These are phyloP conservation scores for Actinomucor elegans DNA, from an alignment of 371 early-diverging fungal genomes.

Conservation along the genomic window DNA sequence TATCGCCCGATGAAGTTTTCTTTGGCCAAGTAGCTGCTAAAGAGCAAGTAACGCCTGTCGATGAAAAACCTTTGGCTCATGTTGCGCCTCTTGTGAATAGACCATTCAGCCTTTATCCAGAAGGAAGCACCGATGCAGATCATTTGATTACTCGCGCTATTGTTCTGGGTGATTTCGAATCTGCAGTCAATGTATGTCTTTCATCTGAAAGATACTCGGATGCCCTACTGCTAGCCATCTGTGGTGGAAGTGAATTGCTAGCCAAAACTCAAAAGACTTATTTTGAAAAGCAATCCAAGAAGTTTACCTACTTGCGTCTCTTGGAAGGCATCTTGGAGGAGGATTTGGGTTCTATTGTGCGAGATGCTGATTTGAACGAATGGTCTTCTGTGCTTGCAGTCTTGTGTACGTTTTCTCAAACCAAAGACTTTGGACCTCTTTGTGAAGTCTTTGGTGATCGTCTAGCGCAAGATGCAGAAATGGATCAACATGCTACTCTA, in stretches of 20 bases:
- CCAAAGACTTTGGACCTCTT: slow-evolving; percentile 70
- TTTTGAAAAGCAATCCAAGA: slow-evolving; percentile 63
- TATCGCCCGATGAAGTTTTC: neutral
- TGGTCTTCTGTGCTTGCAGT: slow-evolving; percentile 93
- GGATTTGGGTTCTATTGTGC: slow-evolving; percentile 81
- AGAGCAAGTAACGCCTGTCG: neutral
- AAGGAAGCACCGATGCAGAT: slow-evolving; percentile 55
- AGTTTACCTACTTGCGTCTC: slow-evolving; percentile 77
- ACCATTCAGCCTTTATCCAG: slow-evolving; percentile 55
- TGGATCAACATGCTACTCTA: slow-evolving; percentile 58
- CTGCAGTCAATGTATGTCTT: slow-evolving; percentile 87
- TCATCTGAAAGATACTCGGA: slow-evolving; percentile 83
- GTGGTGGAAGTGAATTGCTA: slow-evolving; percentile 85
- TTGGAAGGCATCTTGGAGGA: slow-evolving; percentile 79
- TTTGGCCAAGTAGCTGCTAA: neutral
- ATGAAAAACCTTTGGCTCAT: neutral
- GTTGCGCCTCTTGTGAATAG: slow-evolving; percentile 1
- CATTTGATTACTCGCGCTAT: slow-evolving; percentile 77
- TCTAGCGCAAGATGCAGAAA: slow-evolving; percentile 42
- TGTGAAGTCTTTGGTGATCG: slow-evolving; percentile 74
- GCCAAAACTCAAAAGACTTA: slow-evolving; percentile 82
- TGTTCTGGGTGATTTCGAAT: slow-evolving; percentile 88
- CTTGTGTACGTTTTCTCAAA: slow-evolving; percentile 88
- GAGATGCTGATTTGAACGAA: slow-evolving; percentile 73
- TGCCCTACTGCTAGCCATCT: slow-evolving; percentile 88